Evolutionary conservation across 2,329 filamentous ascomycete genomes (phyloP).

Genomic region (Aspergillus floridensis): DNA sequence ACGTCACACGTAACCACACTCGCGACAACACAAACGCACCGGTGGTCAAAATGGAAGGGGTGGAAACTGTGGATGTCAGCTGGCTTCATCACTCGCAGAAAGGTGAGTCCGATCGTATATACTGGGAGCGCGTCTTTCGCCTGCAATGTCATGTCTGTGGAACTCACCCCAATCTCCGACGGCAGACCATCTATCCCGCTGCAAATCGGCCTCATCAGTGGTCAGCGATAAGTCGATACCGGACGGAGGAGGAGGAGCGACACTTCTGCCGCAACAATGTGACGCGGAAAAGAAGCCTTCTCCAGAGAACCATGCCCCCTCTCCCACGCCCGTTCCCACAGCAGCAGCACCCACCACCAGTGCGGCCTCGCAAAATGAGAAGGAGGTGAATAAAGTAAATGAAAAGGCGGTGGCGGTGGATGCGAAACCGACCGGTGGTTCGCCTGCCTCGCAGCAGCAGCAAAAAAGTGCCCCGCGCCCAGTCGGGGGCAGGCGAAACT

Average conservation of each 20-base stretch:
- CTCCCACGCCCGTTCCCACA: conserved; percentile 14
- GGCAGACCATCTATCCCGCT: conserved; percentile 36
- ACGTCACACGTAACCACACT: not conserved
- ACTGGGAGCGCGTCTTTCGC: not conserved
- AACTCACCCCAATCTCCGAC: conserved; percentile 4
- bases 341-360: conserved; percentile 9
- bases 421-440: conserved; percentile 21
- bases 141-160: not conserved
- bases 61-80: conserved; percentile 80
- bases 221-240: conserved; percentile 27
- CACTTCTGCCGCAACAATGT: conserved; percentile 15
- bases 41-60: conserved; percentile 66
- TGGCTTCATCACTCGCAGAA: conserved; percentile 85
- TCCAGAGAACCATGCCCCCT: conserved; percentile 22
- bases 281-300: conserved; percentile 24
- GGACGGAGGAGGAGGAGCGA: conserved; percentile 24
- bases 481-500: conserved; percentile 60
- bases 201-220: conserved; percentile 35
- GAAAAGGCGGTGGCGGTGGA: conserved; percentile 23
- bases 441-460: conserved; percentile 16
- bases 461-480: conserved; percentile 29
- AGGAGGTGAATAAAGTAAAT: conserved; percentile 13
- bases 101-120: conserved; percentile 53
- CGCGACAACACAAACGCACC: not conserved
- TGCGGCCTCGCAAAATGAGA: conserved; percentile 19